Base-by-base conservation (phyloP, 2,329 filamentous ascomycete genomes). In the Fusarium sp. region DNA sequence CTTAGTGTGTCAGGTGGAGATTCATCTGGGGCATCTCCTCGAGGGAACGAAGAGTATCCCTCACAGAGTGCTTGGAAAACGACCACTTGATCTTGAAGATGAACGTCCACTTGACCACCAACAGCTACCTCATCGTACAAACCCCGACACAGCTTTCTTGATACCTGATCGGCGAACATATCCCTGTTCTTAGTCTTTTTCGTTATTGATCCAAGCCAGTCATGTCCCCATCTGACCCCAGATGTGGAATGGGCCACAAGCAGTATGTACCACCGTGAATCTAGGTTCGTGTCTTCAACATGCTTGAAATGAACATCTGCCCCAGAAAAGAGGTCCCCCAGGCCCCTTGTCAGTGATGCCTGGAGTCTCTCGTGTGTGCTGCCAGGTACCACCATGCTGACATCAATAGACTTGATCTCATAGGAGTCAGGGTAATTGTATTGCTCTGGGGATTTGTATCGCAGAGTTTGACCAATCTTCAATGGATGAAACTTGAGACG, bases 51-150 rank as follows among this genome's bases (percentile, higher is more conserved):
- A 16, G 88, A 88, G 57, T 78, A 81, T 0, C 88, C 89, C 18
- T 86, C 82, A 3, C 88, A 86, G 15, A 92, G 80, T 8, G 87
- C 87, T 78, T 92, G 89, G 74, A 91, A 90, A 23, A 89, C 82
- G 6, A 91, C 81, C 30, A 92, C 75, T 78, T 92, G 90, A 78
- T 91, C 90, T 79, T 91, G 88, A 19, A 91, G 82, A 75, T 87
- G 85, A 72, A 87, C 83, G 70, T 92, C 90, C 11, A 89, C 86
- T 4, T 85, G 82, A 1, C 88, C 85, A 5, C 84, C 81, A 2
- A 81, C 74, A 12, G 77, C 76, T 2, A 88, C 79, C 72, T 90
- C 88, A 5, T 81, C 78, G 60, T 82, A 81, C 25, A 91, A 80
- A 6, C 83, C 82, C 52, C 79, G 80, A 46, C 85, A 85, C 7